phyloP scores from a whole-genome alignment of 2,329 filamentous ascomycete species.

The Diaporthe vexans region DNA sequence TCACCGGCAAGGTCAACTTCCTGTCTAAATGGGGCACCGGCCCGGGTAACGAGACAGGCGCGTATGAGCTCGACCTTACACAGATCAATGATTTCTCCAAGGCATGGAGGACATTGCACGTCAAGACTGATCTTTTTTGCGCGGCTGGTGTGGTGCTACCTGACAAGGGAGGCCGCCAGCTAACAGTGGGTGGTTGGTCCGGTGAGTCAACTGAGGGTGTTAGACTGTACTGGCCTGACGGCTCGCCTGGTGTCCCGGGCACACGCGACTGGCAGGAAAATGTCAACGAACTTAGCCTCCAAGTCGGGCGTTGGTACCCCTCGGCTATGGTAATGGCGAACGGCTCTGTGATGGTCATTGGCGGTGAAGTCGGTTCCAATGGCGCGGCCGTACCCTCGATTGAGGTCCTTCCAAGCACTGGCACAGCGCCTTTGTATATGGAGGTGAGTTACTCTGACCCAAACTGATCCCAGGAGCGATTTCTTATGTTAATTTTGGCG shows the following conservation, averaged over 20 bases:
- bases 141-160: slow-evolving; percentile 69
- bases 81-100: slow-evolving; percentile 58
- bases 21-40: slow-evolving; percentile 69
- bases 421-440: slow-evolving; percentile 58
- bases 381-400: slow-evolving; percentile 64
- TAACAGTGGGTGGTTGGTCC: slow-evolving; percentile 72
- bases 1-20: slow-evolving; percentile 68
- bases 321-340: slow-evolving; percentile 67
- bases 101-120: slow-evolving; percentile 68
- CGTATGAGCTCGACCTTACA: slow-evolving; percentile 69
- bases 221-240: slow-evolving; percentile 69
- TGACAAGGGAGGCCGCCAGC: slow-evolving; percentile 69
- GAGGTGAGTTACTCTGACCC: slow-evolving; percentile 48
- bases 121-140: slow-evolving; percentile 72
- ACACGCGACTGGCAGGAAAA: slow-evolving; percentile 70
- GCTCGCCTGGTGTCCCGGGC: slow-evolving; percentile 60
- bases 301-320: slow-evolving; percentile 68
- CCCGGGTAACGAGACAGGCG: slow-evolving; percentile 67
- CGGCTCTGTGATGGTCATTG: slow-evolving; percentile 68
- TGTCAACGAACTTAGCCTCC: slow-evolving; percentile 59
- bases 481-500: background rate
- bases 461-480: background rate
- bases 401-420: slow-evolving; percentile 65
- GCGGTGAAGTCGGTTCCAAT: slow-evolving; percentile 67
- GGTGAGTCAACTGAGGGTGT: slow-evolving; percentile 66